Conservation (phyloP, 1,284 basidiomycete genomes). For the Takashimella tepidaria region DNA sequence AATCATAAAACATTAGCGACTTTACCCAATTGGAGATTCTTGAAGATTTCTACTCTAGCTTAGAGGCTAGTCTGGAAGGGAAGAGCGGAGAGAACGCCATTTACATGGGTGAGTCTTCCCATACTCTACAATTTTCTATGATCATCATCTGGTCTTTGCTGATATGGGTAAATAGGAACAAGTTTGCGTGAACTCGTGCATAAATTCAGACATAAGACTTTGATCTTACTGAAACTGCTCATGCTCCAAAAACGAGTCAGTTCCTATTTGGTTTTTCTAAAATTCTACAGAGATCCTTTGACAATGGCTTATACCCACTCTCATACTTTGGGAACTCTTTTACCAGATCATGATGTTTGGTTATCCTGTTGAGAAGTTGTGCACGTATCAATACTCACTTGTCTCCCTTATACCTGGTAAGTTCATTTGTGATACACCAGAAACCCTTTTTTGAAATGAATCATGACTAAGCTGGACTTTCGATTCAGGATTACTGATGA, state of each 20-base stretch:
- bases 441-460: not conserved
- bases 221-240: conserved; percentile 91
- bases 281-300: not conserved
- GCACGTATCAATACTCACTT: conserved; percentile 97
- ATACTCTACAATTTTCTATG: too few species aligned
- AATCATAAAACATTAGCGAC: conserved; percentile 62
- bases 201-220: conserved; percentile 85
- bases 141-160: too few species aligned
- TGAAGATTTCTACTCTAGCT: conserved; percentile 69
- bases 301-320: too few species aligned
- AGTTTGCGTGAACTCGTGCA: conserved; percentile 88
- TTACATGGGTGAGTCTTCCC: conserved; percentile 45
- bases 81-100: conserved; percentile 43
- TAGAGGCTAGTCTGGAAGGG: conserved; percentile 54
- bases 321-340: not conserved
- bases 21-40: conserved; percentile 78
- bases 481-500: conserved; percentile 67
- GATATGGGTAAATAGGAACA: conserved; percentile 57
- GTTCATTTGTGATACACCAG: conserved; percentile 17
- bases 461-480: not conserved
- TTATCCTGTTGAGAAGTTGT: conserved; percentile 91
- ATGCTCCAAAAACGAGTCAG: conserved; percentile 79
- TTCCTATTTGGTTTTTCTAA: conserved; percentile 1
- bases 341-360: conserved; percentile 90
- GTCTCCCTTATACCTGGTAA: conserved; percentile 72